phyloP scores from a whole-genome alignment of 768 basidiomycete genomes.

The Gautieria morchelliformis region DNA sequence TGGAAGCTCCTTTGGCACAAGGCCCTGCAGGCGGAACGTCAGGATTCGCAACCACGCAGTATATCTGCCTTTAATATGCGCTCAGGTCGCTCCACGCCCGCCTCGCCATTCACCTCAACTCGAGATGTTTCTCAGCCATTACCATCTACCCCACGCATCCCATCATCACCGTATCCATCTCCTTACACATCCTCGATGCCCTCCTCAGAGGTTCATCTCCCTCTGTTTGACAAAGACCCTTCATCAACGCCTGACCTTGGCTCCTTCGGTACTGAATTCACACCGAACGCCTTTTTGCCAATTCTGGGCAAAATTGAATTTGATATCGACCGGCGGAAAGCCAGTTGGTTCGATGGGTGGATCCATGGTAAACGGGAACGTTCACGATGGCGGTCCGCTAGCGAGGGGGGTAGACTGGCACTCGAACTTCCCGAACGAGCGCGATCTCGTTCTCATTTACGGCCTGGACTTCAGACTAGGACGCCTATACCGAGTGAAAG shows the following conservation, averaged over 20 bases:
- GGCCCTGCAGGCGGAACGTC: slow-evolving; percentile 52
- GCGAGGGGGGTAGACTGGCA: background rate
- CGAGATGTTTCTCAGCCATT: background rate
- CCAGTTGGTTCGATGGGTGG: slow-evolving; percentile 86
- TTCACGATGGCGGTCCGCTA: slow-evolving; percentile 2
- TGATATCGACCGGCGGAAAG: slow-evolving; percentile 75
- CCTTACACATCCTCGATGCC: slow-evolving; percentile 35
- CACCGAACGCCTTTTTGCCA: slow-evolving; percentile 57
- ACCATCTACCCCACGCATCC: background rate
- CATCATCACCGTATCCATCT: slow-evolving; percentile 22
- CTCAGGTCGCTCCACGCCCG: slow-evolving; percentile 9
- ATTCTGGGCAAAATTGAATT: slow-evolving; percentile 94
- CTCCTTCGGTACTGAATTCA: slow-evolving; percentile 46
- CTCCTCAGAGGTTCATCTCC: slow-evolving; percentile 3
- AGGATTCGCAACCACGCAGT: slow-evolving; percentile 18
- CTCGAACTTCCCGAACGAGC: slow-evolving; percentile 2
- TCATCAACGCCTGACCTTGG: slow-evolving; percentile 15
- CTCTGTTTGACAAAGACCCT: background rate
- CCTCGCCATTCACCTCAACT: slow-evolving; percentile 1
- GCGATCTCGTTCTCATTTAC: background rate
- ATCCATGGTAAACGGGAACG: slow-evolving; percentile 44
- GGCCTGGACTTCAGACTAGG: background rate
- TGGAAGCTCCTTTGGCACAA: slow-evolving; percentile 84
- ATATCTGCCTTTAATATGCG: background rate
- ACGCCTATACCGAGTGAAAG: background rate